A percentile compares a stretch with the other conserved stretches of the same genome.
Evolutionary conservation across 73 alveolate species (phyloP).

Genomic region (Loxodes magnus): DNA sequence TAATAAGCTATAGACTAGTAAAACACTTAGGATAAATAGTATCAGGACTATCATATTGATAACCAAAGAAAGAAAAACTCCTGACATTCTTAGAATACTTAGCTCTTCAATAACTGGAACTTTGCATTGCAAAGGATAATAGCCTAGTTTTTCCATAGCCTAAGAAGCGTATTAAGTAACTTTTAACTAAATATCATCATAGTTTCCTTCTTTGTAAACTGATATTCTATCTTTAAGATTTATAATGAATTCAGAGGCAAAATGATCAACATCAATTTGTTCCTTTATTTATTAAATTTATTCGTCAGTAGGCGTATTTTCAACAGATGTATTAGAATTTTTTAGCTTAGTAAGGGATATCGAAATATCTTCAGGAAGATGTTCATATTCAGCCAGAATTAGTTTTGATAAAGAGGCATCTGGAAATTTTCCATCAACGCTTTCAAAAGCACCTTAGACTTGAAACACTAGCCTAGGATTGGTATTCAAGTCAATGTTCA

Average conservation of each 20-base stretch:
- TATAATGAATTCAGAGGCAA: constrained; percentile 4
- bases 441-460: neutral
- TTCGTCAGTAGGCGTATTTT: too few relatives aligned
- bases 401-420: neutral
- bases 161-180: constrained; percentile 29
- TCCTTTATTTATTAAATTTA: neutral
- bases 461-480: neutral
- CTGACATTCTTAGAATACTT: constrained; percentile 31
- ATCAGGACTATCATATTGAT: constrained; percentile 55
- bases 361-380: too few relatives aligned
- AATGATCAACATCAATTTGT: neutral
- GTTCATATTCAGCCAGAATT: neutral
- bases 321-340: too few relatives aligned
- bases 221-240: constrained; percentile 18
- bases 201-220: constrained; percentile 21
- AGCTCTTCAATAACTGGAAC: constrained; percentile 41
- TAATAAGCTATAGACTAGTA: constrained; percentile 61
- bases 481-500: neutral
- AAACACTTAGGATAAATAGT: constrained; percentile 47
- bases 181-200: constrained; percentile 36
- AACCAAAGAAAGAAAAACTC: constrained; percentile 56
- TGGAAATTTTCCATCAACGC: neutral
- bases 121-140: constrained; percentile 37
- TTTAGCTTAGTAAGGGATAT: too few relatives aligned
- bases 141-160: constrained; percentile 52